These are phyloP conservation scores for Apostasia shenzhenica DNA, from an alignment of 106 monocot genomes.

Conservation along the genomic window DNA sequence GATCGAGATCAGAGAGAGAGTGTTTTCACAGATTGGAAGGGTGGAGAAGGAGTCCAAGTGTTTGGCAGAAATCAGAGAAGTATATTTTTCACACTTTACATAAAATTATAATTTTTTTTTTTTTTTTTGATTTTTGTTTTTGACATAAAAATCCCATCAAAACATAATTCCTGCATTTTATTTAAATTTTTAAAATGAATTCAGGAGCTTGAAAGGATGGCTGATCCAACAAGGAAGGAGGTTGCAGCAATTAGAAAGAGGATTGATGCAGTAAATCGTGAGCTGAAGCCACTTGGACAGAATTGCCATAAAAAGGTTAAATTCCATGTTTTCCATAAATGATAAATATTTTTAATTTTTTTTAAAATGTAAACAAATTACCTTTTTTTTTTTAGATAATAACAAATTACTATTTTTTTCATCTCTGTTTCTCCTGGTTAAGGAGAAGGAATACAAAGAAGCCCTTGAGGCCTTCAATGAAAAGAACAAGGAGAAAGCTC, in stretches of 20 bases:
- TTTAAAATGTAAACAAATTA: neutral
- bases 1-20: constrained; percentile 48
- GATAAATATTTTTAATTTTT: neutral
- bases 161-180: too few species aligned
- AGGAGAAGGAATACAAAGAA: constrained; percentile 82
- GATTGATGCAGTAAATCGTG: constrained; percentile 67
- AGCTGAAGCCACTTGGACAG: constrained; percentile 82
- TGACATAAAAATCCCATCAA: neutral
- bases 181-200: too few species aligned
- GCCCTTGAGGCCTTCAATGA: constrained; percentile 66
- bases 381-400: neutral
- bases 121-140: neutral
- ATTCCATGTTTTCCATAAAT: neutral
- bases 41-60: constrained; percentile 82
- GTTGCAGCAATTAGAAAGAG: constrained; percentile 58
- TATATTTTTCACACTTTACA: constrained; percentile 14
- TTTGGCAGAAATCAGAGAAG: constrained; percentile 58
- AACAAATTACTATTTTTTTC: neutral
- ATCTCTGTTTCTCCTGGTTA: neutral
- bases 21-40: constrained; percentile 30
- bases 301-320: constrained; percentile 76
- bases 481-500: constrained; percentile 69
- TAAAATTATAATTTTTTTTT: neutral
- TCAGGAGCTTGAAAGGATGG: constrained; percentile 89
- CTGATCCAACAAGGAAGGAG: constrained; percentile 88